Evolutionary conservation across 2,329 filamentous ascomycete species (phyloP), one percentile per base, ranked within the genome.

Genomic region (Colletotrichum spinosum): DNA sequence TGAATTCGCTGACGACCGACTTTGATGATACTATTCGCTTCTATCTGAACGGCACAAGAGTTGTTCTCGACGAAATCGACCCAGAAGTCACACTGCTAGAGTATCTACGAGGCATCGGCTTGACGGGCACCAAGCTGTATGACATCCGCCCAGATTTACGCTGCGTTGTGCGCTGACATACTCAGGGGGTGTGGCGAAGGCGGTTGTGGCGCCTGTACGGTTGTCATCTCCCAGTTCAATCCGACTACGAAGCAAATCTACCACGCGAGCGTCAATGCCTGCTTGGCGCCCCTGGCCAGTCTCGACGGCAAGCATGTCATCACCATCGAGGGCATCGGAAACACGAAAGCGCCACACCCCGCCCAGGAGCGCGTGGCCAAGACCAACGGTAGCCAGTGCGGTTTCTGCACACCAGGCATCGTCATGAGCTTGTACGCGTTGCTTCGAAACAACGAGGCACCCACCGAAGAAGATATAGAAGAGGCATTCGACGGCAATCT

Each of bases 281-380:
- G 96, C 76, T 84, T 99, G 56, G 95, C 96, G 10, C 96, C 96
- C 7, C 85, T 99, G 51, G 92, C 94, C 70, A 97, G 94, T 72
- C 87, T 98, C 48, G 96, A 98, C 76, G 96, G 96, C 49, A 99
- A 99, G 77, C 96, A 99, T 85, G 93, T 98, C 73, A 94, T 99
- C 75, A 99, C 96, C 3, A 90, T 99, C 45, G 96, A 99, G 79
- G 96, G 96, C 7, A 97, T 99, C 72, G 96, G 96, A 10, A 92
- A 91, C 75, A 90, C 92, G 35, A 91, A 96, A 76, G 88, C 85
- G 46, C 96, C 96, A 6, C 96, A 99, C 80, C 92, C 95, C 2
- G 84, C 91, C 4, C 96, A 98, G 76, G 94, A 98, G 80, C 87
- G 96, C 52, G 92, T 99, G 72, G 95, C 96, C 15, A 92, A 92